Base-by-base conservation (phyloP, 73 alveolate genomes). In the Paramecium sonneborni region DNA sequence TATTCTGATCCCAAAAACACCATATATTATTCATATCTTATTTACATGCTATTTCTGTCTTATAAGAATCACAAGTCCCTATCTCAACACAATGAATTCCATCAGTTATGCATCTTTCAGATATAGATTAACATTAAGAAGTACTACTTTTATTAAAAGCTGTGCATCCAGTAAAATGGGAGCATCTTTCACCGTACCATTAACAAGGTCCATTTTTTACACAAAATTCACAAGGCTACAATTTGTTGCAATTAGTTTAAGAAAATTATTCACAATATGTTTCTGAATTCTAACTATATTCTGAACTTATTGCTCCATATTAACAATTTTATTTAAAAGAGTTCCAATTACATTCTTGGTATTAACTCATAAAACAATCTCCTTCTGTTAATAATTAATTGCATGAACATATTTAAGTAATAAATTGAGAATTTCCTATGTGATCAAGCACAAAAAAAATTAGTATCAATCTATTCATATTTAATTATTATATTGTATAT, bases 51-150 rank as follows among this genome's bases (percentile, higher is more conserved):
- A 14, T 37, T 72, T 34, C 35, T 12, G 86, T 72, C 18, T 12
- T 2, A 20, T 72, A 72, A 8, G 55, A 35, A 72, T 32, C 55
- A 72, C 86, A 72, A 34, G 12, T 20, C 3, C 86, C 86, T 12
- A 72, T 32, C 14, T 72, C 86, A 12, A 72, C 67, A 72, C 86
- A 72, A 12, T 72, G 18, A 72, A 24, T 20, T 72, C 86, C 86
- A 72, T 72, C 67, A 3, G 86, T 72, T 28, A 72, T 72, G 32
- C 86, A 72, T 72, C 28, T 21, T n/a, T 57, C 18, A 7, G 76
- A 41, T 39, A 43, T 34, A 4, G 23, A 8, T 44, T 79, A 44
- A 23, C 90, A 79, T 3, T 20, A 10, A 12, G 1, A 3, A 6
- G n/a, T 79, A 12, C 20, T 24, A 8, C 10, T 79, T 32, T 20